These are phyloP conservation scores for Leishmania aethiopica DNA, from an alignment of 208 protist species.

Conservation along the genomic window DNA sequence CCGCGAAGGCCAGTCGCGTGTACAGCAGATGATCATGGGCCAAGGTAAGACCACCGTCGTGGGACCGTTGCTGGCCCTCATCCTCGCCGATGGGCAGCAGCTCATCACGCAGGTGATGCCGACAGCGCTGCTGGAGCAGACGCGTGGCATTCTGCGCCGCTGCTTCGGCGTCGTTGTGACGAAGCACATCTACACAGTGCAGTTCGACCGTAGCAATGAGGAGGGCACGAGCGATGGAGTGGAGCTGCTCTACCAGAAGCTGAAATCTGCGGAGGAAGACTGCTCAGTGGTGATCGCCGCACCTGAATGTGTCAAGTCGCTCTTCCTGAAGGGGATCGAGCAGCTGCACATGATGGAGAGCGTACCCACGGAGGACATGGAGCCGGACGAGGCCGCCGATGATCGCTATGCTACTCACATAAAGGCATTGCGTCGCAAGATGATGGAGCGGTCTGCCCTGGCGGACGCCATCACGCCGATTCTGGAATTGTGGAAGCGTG, in stretches of 20 bases:
- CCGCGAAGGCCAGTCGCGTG: constrained; percentile 64
- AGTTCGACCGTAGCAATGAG: constrained; percentile 82
- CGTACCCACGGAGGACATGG: constrained; percentile 41
- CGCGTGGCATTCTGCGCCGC: constrained; percentile 83
- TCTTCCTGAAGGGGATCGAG: constrained; percentile 94
- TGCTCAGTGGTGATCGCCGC: constrained; percentile 86
- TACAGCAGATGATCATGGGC: constrained; percentile 97
- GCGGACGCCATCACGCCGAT: constrained; percentile 81
- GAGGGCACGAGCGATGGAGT: constrained; percentile 41
- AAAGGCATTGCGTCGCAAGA: constrained; percentile 42
- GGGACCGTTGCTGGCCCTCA: constrained; percentile 91
- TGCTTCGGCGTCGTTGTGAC: constrained; percentile 93
- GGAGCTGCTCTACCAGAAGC: constrained; percentile 68
- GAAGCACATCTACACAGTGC: constrained; percentile 89
- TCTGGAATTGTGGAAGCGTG: constrained; percentile 82
- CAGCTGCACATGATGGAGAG: constrained; percentile 87
- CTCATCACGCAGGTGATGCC: constrained; percentile 95
- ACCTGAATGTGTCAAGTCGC: constrained; percentile 93
- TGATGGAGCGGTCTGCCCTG: constrained; percentile 52
- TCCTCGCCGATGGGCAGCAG: constrained; percentile 91
- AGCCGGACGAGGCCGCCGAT: constrained; percentile 37
- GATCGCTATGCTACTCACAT: constrained; percentile 46
- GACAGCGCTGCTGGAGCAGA: constrained; percentile 93
- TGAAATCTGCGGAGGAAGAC: constrained; percentile 58
- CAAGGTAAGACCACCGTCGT: constrained; percentile 96